Base-by-base conservation (phyloP, 139 green algal species). In the Pleodorina starrii region DNA sequence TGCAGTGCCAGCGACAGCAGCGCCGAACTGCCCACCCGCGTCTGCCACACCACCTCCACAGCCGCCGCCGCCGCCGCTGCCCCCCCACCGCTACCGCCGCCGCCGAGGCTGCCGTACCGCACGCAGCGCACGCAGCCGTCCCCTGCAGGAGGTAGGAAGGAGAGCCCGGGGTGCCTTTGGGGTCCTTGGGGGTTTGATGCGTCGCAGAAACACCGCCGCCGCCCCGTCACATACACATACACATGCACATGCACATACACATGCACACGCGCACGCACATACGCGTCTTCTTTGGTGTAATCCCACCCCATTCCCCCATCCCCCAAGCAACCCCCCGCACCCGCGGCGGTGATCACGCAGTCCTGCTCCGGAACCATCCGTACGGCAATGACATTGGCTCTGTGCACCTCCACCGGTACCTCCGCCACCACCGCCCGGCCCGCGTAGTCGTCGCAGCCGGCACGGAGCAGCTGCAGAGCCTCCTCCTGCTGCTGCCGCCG, bases 301-400 rank as follows among this genome's bases (percentile, higher is more conserved):
- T n/a, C 54, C 54, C 51, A 60, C 14, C 51, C 51, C 14, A 60
- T 17, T 60, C 25, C 3, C 54, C 54, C 21, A 66, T 12, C 5
- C 25, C 25, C 54, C 54, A 12, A 66, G 21, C 5, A 66, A 66
- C 54, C 54, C 54, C 5, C n/a, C 76, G 12, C n/a, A 68, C 63
- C 81, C 16, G 82, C 46, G 0, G 82, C 81, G 0, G 66, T 88
- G 19, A 88, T 66, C 5, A 68, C 66, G 1, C n/a, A 7, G 42
- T 43, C 32, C 5, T 50, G 21, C 16, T 48, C 60, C 78, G 89
- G 91, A 32, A 75, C 27, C 36, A 94, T 4, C 35, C 89, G 78
- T 48, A 91, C 87, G 10, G 73, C 75, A 23, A 88, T 80, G 12
- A 91, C 43, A 69, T 85, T 91, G 79, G 63, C n/a, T 7, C 32